Conservation (phyloP, 352 stramenopile species). For the Phytophthora rubi region DNA sequence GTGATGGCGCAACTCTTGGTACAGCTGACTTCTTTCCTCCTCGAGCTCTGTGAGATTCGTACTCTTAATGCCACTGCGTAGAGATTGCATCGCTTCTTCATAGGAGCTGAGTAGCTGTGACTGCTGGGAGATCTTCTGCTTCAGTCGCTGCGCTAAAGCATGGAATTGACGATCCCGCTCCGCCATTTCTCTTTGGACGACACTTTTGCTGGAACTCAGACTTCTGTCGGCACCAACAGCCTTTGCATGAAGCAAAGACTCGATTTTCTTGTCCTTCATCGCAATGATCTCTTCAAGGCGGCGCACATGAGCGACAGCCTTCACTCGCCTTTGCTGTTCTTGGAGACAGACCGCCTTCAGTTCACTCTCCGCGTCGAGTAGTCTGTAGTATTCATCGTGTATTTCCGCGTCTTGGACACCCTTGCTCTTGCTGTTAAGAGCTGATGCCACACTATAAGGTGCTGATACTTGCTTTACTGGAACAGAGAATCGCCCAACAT, state of each 20-base stretch:
- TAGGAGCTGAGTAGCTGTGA: conserved; percentile 57
- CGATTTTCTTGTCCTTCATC: conserved; percentile 78
- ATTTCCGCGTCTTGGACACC: conserved; percentile 64
- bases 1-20: conserved; percentile 46
- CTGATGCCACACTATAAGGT: conserved; percentile 31
- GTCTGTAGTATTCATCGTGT: conserved; percentile 67
- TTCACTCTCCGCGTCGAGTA: conserved; percentile 59
- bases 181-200: conserved; percentile 46
- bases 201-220: conserved; percentile 16
- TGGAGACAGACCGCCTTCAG: conserved; percentile 54
- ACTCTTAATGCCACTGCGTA: conserved; percentile 54
- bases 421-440: conserved; percentile 45
- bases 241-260: conserved; percentile 56
- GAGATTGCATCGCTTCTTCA: conserved; percentile 64
- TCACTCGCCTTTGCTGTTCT: conserved; percentile 58
- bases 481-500: conserved; percentile 37
- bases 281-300: conserved; percentile 67
- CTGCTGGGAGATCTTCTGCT: conserved; percentile 61
- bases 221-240: conserved; percentile 20
- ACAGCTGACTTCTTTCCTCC: conserved; percentile 58
- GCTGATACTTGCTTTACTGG: conserved; percentile 24
- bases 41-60: conserved; percentile 69
- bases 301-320: conserved; percentile 54
- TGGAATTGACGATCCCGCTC: conserved; percentile 59
- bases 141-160: conserved; percentile 55